Evolutionary conservation across 2,329 filamentous ascomycete species (phyloP), one percentile per base, ranked within the genome.

Genomic region (Westerdykella ornata): DNA sequence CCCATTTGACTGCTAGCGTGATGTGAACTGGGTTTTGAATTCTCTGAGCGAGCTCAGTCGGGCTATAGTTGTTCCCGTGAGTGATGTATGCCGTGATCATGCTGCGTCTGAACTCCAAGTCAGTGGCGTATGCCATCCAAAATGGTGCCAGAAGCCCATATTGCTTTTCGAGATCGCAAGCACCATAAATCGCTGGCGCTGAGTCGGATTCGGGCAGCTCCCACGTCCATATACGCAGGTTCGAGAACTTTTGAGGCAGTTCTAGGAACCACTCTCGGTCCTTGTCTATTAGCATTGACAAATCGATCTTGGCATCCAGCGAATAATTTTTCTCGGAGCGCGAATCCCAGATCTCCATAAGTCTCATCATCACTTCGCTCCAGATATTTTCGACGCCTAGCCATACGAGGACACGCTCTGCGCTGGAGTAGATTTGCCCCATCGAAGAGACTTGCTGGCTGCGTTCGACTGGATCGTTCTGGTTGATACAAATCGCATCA

Each of bases 401-500:
- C 59, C 59, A 65, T 6, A 56, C 46, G 14, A 58, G 28, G 7
- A 59, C 53, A 14, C 45, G 41, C 3, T 41, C 12, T 7, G 56
- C 54, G 14, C 38, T 19, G 20, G 48, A 36, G 42, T 54, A 66
- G 34, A 65, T 63, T 3, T 54, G 30, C 16, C 46, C 49, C 49
- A 56, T 54, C 31, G 53, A 39, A 3, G 29, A 28, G 12, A 54
- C 46, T 35, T 56, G 51, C 17, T 40, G 8, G 7, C 31, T 37
- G 26, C 43, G 39, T 30, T 54, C 51, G 28, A 35, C 34, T 3
- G 14, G 16, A 35, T 54, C 39, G n/a, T 8, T 29, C 35, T 54
- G 51, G 29, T 54, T 45, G 19, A 52, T 54, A 17, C 45, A 52
- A 1, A 52, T 38, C 4, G 48, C 44, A 38, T 52, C 49, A 13